Base-by-base conservation (phyloP, 495 filamentous ascomycete species). In the Annulohypoxylon nitens region DNA sequence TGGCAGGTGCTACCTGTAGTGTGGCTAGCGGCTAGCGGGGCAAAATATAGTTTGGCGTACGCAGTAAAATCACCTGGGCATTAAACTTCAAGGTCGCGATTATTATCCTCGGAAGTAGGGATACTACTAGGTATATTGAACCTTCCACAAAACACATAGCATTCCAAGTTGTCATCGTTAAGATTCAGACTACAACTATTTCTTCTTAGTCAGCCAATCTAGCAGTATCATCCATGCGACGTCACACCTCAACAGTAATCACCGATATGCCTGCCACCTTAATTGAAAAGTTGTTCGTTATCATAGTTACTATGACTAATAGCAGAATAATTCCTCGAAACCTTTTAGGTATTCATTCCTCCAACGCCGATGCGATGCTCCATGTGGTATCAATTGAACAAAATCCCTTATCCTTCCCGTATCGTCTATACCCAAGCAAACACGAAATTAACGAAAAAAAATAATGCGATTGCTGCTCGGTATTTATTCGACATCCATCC, bases 311-410 rank as follows among this genome's bases (percentile, higher is more conserved):
- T 33, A 41, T n/a, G 9, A 34, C 33, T 43, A 43, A 43, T 43
- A 14, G 39, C 14, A 43, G 11, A 14, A 14, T 43, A 43, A 11
- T 14, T 5, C n/a, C 39, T 23, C n/a, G 30, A 6, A 4, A 30
- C 30, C 30, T 30, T 30, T 30, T 30, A 30, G 30, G 30, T 30
- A 30, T 39, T 30, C 26, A 12, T 12, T 36, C 12, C 26, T 33
- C 5, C n/a, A 67, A 67, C 64, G 64, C 64, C 64, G 6, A 18
- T 18, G 51, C 53, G 30, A 67, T 67, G 53, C 10, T 36, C 11
- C 64, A 4, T 11, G 53, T 36, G 64, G 64, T 67, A 67, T 67
- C 39, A 39, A 37, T 57, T 25, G 14, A 57, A 57, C 5, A 11
- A 16, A 16, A 23, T 57, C 34, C n/a, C 48, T 30, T 18, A 10